These are phyloP conservation scores for Gossypium ekmanianum DNA, from an alignment of 345 rosid genomes.

Conservation along the genomic window DNA sequence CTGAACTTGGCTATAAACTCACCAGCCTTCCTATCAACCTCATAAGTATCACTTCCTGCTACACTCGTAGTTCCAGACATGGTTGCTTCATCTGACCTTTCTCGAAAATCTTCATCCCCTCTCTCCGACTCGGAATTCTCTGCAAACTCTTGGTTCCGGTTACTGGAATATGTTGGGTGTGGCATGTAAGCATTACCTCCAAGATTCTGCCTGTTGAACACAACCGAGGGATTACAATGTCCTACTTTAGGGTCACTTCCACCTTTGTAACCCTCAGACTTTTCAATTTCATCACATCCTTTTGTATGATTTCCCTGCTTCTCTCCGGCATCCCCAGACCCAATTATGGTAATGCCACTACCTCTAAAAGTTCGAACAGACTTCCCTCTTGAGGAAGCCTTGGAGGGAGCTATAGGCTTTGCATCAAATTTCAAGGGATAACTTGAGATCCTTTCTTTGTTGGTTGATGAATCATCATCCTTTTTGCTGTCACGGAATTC, in stretches of 20 bases:
- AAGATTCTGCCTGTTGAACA: conserved; percentile 18
- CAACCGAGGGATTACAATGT: conserved; percentile 11
- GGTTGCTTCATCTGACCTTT: conserved; percentile 31
- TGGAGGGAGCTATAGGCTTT: conserved; percentile 24
- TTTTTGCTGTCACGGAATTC: conserved; percentile 18
- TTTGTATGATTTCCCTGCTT: conserved; percentile 20
- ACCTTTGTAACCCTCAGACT: neutral
- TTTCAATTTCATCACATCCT: conserved; percentile 18
- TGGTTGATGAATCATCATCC: conserved; percentile 17
- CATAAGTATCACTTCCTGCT: conserved; percentile 40
- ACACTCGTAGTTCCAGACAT: conserved; percentile 27
- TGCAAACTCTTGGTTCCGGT: neutral
- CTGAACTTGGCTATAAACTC: conserved; percentile 91
- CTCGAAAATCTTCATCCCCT: conserved; percentile 25
- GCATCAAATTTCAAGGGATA: conserved; percentile 33
- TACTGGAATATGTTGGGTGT: neutral
- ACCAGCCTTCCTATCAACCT: conserved; percentile 89
- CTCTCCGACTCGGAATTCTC: conserved; percentile 20
- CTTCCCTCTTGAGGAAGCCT: conserved; percentile 49
- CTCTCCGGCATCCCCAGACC: conserved; percentile 29
- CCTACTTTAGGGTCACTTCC: conserved; percentile 23
- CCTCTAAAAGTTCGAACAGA: conserved; percentile 66
- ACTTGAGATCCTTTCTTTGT: conserved; percentile 26
- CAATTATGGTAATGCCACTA: conserved; percentile 19
- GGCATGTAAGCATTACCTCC: conserved; percentile 6